Base-by-base conservation (phyloP, 2,329 filamentous ascomycete genomes). In the Trichoderma cornu-damae region DNA sequence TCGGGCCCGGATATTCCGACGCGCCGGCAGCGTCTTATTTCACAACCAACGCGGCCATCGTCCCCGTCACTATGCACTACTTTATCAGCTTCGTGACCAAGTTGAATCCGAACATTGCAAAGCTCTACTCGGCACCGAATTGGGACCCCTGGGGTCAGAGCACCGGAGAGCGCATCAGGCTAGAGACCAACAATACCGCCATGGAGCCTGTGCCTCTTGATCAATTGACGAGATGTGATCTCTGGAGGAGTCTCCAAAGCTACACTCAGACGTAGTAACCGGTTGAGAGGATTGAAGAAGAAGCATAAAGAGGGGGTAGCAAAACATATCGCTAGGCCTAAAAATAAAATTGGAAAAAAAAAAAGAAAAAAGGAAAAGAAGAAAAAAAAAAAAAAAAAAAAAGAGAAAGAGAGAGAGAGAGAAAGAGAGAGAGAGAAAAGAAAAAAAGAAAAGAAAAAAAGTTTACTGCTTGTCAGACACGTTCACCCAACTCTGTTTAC, bases 51-150 rank as follows among this genome's bases (percentile, higher is more conserved):
- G 71, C 72, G 3, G 66, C 66, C 2, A 68, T 80, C 2, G 73
- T 81, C 2, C 72, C 73, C 5, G 59, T 79, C 11, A 69, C 79
- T 16, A 79, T 79, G 75, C 68, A 69, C 47, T 81, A 81, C 63
- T 79, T 72, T 66, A 69, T 79, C 43, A 77, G 76, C 16, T 82
- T 82, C 61, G 75, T 79, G 18, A 67, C 70, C 22, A 64, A 65
- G 9, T 66, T 78, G 32, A 69, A 80, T 58, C 79, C 79, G 1
- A 79, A 79, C 55, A 38, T 61, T 7, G 59, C 72, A 42, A 66
- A 69, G 50, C 61, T 66, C 18, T 26, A 57, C 0, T 69, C 64
- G 1, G 67, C 75, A 3, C 76, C 77, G 2, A 62, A 50, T 3
- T 81, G 78, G 79, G 67, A 65, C 43, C 47, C 61, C 0, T 80